Evolutionary conservation across 1,284 basidiomycete genomes (phyloP).

Genomic region (Moesziomyces globuligerus): DNA sequence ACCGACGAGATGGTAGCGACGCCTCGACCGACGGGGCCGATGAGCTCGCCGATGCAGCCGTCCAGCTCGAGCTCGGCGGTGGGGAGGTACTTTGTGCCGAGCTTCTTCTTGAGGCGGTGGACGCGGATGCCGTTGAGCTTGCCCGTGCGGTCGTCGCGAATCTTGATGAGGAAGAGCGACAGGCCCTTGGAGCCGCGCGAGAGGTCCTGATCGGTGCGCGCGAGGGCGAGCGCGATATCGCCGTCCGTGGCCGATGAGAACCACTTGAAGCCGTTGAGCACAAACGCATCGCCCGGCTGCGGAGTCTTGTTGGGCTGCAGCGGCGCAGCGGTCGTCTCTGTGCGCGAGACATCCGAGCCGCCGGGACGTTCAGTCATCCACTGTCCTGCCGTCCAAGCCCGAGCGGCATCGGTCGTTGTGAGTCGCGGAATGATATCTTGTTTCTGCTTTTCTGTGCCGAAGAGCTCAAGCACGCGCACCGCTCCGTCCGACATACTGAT

Average conservation of each 20-base stretch:
- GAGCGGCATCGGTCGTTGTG: constrained; percentile 74
- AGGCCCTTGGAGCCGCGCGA: constrained; percentile 69
- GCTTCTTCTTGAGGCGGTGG: constrained; percentile 79
- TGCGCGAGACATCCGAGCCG: constrained; percentile 79
- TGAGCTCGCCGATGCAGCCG: constrained; percentile 74
- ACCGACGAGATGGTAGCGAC: constrained; percentile 75
- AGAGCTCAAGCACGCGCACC: constrained; percentile 77
- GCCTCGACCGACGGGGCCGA: constrained; percentile 76
- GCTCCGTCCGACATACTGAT: constrained; percentile 81
- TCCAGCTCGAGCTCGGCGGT: constrained; percentile 80
- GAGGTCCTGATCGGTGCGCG: constrained; percentile 71
- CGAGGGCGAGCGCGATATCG: constrained; percentile 77
- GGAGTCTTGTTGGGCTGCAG: constrained; percentile 52
- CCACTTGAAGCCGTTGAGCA: constrained; percentile 69
- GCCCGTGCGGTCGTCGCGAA: constrained; percentile 32
- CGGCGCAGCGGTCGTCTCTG: constrained; percentile 75
- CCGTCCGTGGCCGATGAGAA: constrained; percentile 84
- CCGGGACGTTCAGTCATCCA: constrained; percentile 76
- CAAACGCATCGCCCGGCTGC: constrained; percentile 67
- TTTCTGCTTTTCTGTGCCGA: constrained; percentile 75
- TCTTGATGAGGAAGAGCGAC: constrained; percentile 71
- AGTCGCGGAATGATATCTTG: constrained; percentile 71
- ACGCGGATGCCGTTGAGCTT: constrained; percentile 76
- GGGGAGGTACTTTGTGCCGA: constrained; percentile 79
- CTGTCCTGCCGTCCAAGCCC: constrained; percentile 79